Base-by-base conservation (phyloP, 306 rosid species). In the Prunus campanulata region DNA sequence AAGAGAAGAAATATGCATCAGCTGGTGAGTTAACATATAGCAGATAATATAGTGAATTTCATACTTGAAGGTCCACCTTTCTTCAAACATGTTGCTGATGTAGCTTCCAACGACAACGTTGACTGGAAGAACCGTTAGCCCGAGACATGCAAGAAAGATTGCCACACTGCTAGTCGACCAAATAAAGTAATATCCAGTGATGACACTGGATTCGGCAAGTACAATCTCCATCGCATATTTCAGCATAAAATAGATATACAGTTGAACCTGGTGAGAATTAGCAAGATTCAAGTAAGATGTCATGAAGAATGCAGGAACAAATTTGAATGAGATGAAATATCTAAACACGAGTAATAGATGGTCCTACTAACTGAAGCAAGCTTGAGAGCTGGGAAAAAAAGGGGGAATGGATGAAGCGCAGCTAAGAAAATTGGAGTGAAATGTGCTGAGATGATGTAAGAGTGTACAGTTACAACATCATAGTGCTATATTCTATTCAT, bases 81-180 rank as follows among this genome's bases (percentile, higher is more conserved):
- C 98, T 90, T 93, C 90, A 72, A 91, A 93, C 86, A 90, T 87
- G 89, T 93, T 91, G 89, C 93, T 87, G 74, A 93, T 80, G 76
- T 91, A 93, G 91, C 64, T 90, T 63, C 98, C 98, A 49, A 93
- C 90, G 20, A 93, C 47, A 79, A 90, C 79, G 83, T 91, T 93
- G n/a, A 93, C 88, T 0, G 98, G 98, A 76, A 93, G 93, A 74
- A 93, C 98, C 16, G 98, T 93, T 83, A 93, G 77, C 56, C 98
- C 98, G 68, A 93, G 96, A 82, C 94, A 88, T 24, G 98, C 98
- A 74, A 93, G 98, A 85, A 93, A 93, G 78, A 88, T 73, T n/a
- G 98, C 97, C 68, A 93, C 97, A 5, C 79, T 84, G 81, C 93
- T 83, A 11, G 96, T 91, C 49, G 96, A 80, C 98, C 98, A 93